Evolutionary conservation across 352 stramenopile genomes (phyloP).

Genomic region (Phytophthora agathidicida): DNA sequence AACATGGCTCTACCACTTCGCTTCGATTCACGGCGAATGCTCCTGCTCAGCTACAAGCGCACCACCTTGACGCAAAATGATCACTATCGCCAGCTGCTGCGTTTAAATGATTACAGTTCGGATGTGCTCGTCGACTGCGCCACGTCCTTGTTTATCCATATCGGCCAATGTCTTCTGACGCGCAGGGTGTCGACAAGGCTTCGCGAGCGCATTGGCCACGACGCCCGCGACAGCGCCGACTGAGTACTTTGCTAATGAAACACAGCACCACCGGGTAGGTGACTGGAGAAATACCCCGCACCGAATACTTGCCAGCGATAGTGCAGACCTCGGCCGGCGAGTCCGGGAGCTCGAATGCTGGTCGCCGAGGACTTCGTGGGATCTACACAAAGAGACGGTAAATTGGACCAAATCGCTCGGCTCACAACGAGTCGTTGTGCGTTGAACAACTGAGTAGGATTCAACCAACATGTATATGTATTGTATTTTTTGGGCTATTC

Average conservation of each 20-base stretch:
- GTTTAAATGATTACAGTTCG: conserved; percentile 10
- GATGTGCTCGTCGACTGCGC: conserved; percentile 23
- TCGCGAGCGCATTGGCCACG: conserved; percentile 14
- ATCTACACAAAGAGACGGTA: conserved; percentile 3
- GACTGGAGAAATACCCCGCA: conserved; percentile 16
- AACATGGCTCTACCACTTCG: conserved; percentile 16
- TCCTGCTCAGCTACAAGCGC: conserved; percentile 13
- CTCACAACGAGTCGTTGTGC: conserved; percentile 8
- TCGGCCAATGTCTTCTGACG: conserved; percentile 19
- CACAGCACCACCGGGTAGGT: conserved; percentile 2
- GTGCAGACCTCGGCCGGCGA: not conserved
- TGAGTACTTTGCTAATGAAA: not conserved
- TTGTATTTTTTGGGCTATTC: not conserved
- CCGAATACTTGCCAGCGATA: conserved; percentile 8
- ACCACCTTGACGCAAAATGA: conserved; percentile 3
- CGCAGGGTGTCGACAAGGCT: conserved; percentile 16
- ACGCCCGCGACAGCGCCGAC: conserved; percentile 2
- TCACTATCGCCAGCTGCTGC: conserved; percentile 10
- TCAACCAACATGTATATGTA: conserved; percentile 1
- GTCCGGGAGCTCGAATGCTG: conserved; percentile 7
- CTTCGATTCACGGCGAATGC: conserved; percentile 1
- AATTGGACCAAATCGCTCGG: conserved; percentile 4
- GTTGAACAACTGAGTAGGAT: conserved; percentile 1
- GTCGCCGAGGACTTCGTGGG: conserved; percentile 1
- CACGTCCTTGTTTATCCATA: conserved; percentile 19